These are phyloP conservation scores for Albatrellus sp. DNA, from an alignment of 1,284 basidiomycete genomes.

Conservation along the genomic window DNA sequence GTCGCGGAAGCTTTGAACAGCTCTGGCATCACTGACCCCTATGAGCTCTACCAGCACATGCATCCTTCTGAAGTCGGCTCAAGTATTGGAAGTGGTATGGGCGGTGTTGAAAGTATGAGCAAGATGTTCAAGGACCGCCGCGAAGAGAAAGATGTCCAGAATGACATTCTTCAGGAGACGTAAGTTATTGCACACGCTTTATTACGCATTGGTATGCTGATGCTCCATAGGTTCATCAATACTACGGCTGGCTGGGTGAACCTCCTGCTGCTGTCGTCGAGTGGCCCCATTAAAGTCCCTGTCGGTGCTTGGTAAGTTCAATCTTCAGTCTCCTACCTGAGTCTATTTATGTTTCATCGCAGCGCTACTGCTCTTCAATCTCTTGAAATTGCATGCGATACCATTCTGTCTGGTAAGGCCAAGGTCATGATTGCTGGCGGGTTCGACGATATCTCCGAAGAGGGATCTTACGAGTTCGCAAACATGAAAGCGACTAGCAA, in stretches of 20 bases:
- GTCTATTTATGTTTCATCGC: constrained; percentile 1
- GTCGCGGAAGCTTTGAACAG: constrained; percentile 93
- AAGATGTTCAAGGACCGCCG: constrained; percentile 99
- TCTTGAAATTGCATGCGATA: constrained; percentile 95
- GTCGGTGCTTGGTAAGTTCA: constrained; percentile 85
- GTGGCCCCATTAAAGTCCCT: constrained; percentile 96
- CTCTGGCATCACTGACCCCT: constrained; percentile 96
- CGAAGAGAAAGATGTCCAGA: constrained; percentile 95
- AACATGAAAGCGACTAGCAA: constrained; percentile 99
- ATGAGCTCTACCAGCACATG: constrained; percentile 92
- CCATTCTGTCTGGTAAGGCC: constrained; percentile 88
- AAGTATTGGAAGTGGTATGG: constrained; percentile 93
- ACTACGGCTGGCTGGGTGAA: constrained; percentile 98
- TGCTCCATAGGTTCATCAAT: constrained; percentile 73
- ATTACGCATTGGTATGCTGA: constrained; percentile 5
- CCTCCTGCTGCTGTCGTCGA: constrained; percentile 84
- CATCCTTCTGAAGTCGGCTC: constrained; percentile 95
- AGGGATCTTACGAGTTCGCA: constrained; percentile 94
- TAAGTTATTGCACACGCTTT: constrained; percentile 27
- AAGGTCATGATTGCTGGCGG: constrained; percentile 99
- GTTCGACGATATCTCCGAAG: constrained; percentile 95
- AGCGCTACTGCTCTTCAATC: constrained; percentile 96
- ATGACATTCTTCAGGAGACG: constrained; percentile 97
- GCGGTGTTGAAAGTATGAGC: constrained; percentile 78
- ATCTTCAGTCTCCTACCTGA: neutral